Percentiles rank a stretch among this genome's conserved stretches.
phyloP scores from a whole-genome alignment of 2,329 filamentous ascomycete species.

The Verruconis gallopava region DNA sequence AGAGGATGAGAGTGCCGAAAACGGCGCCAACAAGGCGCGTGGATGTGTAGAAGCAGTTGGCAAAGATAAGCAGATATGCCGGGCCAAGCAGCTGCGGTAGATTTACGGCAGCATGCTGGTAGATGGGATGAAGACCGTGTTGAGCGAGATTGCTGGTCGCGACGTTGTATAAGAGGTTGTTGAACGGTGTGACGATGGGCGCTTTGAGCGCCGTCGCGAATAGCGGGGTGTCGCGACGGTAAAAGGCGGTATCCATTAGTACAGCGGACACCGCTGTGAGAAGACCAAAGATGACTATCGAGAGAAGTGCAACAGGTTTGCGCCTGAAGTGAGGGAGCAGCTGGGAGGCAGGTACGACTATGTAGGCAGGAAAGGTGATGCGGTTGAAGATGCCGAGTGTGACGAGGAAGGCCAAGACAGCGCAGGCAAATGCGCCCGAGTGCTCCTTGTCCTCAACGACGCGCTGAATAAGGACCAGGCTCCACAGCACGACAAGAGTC shows the following conservation, averaged over 20 bases:
- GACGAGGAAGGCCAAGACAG: slow-evolving; percentile 64
- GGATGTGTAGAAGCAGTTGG: slow-evolving; percentile 28
- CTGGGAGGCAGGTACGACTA: slow-evolving; percentile 70
- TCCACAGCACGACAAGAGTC: slow-evolving; percentile 86
- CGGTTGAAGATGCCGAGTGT: slow-evolving; percentile 90
- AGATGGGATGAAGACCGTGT: slow-evolving; percentile 40
- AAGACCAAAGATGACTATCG: slow-evolving; percentile 51
- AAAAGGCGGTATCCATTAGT: slow-evolving; percentile 75
- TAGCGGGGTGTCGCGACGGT: slow-evolving; percentile 46
- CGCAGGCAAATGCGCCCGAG: slow-evolving; percentile 62
- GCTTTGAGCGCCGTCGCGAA: slow-evolving; percentile 49
- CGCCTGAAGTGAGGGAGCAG: slow-evolving; percentile 74
- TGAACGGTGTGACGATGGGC: slow-evolving; percentile 39
- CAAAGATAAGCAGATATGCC: slow-evolving; percentile 32
- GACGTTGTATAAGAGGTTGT: slow-evolving; percentile 40
- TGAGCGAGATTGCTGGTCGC: slow-evolving; percentile 35
- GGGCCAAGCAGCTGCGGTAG: slow-evolving; percentile 41
- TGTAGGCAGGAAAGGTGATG: slow-evolving; percentile 91
- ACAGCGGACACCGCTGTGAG: slow-evolving; percentile 61
- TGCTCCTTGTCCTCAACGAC: slow-evolving; percentile 68
- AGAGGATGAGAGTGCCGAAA: slow-evolving; percentile 57
- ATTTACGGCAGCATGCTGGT: slow-evolving; percentile 39
- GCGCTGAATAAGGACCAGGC: slow-evolving; percentile 77
- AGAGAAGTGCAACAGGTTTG: slow-evolving; percentile 50
- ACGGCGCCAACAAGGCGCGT: slow-evolving; percentile 39